Evolutionary conservation across 768 basidiomycete genomes (phyloP).

Genomic region (Tricholoma terreum): DNA sequence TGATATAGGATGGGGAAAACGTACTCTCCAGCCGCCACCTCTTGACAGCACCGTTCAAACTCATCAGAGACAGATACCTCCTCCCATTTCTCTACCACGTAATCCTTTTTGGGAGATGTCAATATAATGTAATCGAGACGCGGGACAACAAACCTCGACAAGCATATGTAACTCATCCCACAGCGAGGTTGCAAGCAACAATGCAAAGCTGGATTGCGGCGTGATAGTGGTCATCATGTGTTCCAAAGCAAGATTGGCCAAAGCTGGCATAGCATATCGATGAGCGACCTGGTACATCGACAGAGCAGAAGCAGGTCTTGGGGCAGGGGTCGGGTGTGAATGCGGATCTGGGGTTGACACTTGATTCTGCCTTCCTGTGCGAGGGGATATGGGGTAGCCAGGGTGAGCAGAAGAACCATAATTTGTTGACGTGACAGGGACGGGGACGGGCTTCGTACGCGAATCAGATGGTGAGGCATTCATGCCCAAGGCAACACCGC

Average conservation of each 20-base stretch:
- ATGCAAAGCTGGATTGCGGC: constrained; percentile 61
- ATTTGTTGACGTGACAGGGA: constrained; percentile 34
- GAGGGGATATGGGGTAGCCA: constrained; percentile 46
- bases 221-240: constrained; percentile 72
- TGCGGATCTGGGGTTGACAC: constrained; percentile 59
- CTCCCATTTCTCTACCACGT: constrained; percentile 74
- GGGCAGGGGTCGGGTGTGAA: constrained; percentile 61
- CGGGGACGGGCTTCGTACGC: constrained; percentile 39
- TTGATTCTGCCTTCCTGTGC: constrained; percentile 34
- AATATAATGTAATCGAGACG: constrained; percentile 4
- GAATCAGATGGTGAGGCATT: constrained; percentile 25
- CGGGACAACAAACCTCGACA: constrained; percentile 47
- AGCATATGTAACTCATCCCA: constrained; percentile 64
- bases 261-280: constrained; percentile 64
- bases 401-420: constrained; percentile 33
- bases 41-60: constrained; percentile 68
- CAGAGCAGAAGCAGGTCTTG: constrained; percentile 66
- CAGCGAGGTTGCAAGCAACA: constrained; percentile 62
- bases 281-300: constrained; percentile 77
- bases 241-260: constrained; percentile 65
- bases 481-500: constrained; percentile 18
- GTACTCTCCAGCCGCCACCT: constrained; percentile 73
- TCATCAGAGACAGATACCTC: constrained; percentile 60
- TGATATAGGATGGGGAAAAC: constrained; percentile 20
- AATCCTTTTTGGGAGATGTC: constrained; percentile 45